Percentiles rank a stretch among this genome's conserved stretches.
Conservation (phyloP, 2,329 filamentous ascomycete genomes). For the Clarireedia sp. region DNA sequence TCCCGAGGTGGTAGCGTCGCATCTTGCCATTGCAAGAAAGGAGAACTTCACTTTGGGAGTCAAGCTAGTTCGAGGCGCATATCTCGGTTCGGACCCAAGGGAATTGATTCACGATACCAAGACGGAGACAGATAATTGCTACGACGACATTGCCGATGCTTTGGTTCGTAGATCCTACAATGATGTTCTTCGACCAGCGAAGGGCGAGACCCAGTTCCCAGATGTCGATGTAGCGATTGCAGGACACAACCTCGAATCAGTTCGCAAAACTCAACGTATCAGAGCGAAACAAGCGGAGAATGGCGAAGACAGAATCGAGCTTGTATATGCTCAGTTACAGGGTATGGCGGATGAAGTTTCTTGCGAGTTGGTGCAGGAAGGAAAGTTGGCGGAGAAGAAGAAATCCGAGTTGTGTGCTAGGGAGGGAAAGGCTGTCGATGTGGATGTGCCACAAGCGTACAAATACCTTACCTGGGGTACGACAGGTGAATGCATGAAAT, state of each 20-base stretch:
- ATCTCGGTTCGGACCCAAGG: conserved; percentile 61
- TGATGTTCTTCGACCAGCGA: conserved; percentile 37
- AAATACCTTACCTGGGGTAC: conserved; percentile 66
- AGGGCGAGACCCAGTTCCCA: conserved; percentile 43
- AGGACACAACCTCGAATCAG: conserved; percentile 72
- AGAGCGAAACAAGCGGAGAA: conserved; percentile 35
- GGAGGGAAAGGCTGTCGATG: conserved; percentile 14
- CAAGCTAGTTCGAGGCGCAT: conserved; percentile 70
- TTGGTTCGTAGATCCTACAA: conserved; percentile 59
- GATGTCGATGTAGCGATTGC: conserved; percentile 62
- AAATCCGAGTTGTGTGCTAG: conserved; percentile 16
- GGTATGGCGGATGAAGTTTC: conserved; percentile 95
- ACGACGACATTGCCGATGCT: conserved; percentile 61
- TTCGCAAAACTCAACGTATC: conserved; percentile 48
- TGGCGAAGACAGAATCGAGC: conserved; percentile 34
- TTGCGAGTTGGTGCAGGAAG: conserved; percentile 42
- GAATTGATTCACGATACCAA: conserved; percentile 66
- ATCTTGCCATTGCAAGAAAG: conserved; percentile 50
- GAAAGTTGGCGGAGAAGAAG: conserved; percentile 22
- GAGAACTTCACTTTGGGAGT: conserved; percentile 61
- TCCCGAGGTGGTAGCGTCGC: conserved; percentile 46
- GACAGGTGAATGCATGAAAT: conserved; percentile 73
- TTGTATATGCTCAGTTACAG: conserved; percentile 72
- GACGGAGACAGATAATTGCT: conserved; percentile 60
- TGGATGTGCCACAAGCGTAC: conserved; percentile 49